Evolutionary conservation across 108 stramenopile species (phyloP).

Genomic region (Epithemia pelagica): DNA sequence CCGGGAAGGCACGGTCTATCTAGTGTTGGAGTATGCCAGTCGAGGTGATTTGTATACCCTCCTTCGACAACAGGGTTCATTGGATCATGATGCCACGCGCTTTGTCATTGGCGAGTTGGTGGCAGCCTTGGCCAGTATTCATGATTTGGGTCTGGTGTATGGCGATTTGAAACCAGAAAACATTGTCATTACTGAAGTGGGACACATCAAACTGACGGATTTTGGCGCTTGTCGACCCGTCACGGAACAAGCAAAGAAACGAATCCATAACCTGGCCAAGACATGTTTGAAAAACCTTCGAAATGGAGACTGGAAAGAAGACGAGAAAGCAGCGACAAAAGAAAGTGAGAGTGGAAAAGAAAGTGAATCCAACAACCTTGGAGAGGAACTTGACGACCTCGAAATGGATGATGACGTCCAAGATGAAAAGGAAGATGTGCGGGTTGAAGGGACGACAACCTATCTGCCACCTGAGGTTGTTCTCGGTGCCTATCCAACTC

Average conservation of each 20-base stretch:
- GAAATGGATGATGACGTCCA: constrained; percentile 6
- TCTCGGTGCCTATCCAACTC: constrained; percentile 60
- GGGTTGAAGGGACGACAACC: constrained; percentile 93
- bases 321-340: constrained; percentile 18
- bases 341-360: constrained; percentile 9
- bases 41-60: constrained; percentile 89
- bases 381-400: constrained; percentile 1
- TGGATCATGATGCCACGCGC: constrained; percentile 80
- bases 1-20: constrained; percentile 74
- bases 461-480: constrained; percentile 97
- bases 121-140: constrained; percentile 86
- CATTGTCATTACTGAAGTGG: constrained; percentile 87
- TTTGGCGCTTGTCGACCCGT: constrained; percentile 92
- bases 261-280: constrained; percentile 24
- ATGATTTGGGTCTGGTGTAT: constrained; percentile 78
- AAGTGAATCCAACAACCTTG: neutral
- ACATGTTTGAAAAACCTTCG: constrained; percentile 60
- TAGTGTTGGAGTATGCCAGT: constrained; percentile 94
- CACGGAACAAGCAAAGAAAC: constrained; percentile 55
- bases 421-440: constrained; percentile 49
- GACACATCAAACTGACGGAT: constrained; percentile 95
- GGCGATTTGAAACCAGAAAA: constrained; percentile 89
- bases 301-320: constrained; percentile 86
- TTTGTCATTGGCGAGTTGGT: constrained; percentile 88
- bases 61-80: constrained; percentile 72